phyloP scores from a whole-genome alignment of 257 asterid genomes.

The Orobanche coerulescens region DNA sequence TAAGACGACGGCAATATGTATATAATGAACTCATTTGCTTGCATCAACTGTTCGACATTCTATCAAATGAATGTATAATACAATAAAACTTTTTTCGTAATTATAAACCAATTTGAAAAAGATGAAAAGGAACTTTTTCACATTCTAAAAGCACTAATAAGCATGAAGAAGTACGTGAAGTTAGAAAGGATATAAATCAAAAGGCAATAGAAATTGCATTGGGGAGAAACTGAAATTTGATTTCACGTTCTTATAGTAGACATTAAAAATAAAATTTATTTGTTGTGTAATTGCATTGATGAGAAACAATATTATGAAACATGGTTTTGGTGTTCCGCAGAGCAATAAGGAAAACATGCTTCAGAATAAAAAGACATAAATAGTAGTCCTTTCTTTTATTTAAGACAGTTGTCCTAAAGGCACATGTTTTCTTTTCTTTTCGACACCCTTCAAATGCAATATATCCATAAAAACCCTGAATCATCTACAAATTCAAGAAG shows the following conservation, averaged over 20 bases:
- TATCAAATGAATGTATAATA: background rate
- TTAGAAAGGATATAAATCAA: background rate
- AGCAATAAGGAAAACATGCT: too few species aligned
- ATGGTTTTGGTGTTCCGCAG: too few species aligned
- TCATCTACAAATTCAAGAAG: background rate
- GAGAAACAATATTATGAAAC: background rate
- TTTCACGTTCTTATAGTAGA: background rate
- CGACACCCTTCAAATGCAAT: background rate
- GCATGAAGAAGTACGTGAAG: background rate
- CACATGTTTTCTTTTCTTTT: background rate
- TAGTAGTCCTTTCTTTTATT: too few species aligned
- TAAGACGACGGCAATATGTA: background rate
- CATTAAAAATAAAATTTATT: background rate
- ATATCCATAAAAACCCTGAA: background rate
- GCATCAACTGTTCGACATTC: background rate
- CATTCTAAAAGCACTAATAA: background rate
- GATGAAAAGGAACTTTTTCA: background rate
- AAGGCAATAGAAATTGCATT: background rate
- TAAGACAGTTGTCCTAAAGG: background rate
- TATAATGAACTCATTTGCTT: background rate
- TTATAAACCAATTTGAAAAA: background rate
- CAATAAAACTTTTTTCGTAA: background rate
- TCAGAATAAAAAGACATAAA: too few species aligned
- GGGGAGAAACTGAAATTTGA: background rate
- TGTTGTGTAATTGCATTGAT: background rate